Percentiles rank a stretch among this genome's conserved stretches.
These are phyloP conservation scores for Calocera viscosa DNA, from an alignment of 768 basidiomycete genomes.

Conservation along the genomic window DNA sequence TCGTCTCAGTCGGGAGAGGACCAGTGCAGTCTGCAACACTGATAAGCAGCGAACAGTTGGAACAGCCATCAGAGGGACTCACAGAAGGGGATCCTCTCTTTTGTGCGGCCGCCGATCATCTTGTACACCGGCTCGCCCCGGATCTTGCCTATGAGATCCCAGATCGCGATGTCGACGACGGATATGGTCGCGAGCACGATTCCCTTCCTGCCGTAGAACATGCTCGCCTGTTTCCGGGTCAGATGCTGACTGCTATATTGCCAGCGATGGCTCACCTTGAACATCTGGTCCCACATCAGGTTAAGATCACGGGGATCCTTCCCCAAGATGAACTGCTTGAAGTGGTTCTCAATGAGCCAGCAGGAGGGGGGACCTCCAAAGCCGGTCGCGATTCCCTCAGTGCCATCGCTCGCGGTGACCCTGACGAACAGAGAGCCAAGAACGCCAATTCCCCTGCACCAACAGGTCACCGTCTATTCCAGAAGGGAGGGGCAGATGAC, in stretches of 20 bases:
- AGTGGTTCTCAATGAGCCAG: constrained; percentile 32
- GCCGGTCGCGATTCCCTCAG: constrained; percentile 29
- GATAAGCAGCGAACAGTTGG: constrained; percentile 14
- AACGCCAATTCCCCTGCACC: constrained; percentile 28
- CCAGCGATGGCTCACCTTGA: constrained; percentile 9
- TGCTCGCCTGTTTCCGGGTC: constrained; percentile 24
- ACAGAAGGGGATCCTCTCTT: constrained; percentile 19
- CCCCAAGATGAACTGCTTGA: constrained; percentile 30
- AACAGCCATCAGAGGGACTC: constrained; percentile 17
- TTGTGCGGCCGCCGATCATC: constrained; percentile 31
- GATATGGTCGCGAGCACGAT: constrained; percentile 28
- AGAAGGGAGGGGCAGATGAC: background rate
- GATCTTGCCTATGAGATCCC: constrained; percentile 32
- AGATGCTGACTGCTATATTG: constrained; percentile 12
- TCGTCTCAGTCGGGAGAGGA: constrained; percentile 25
- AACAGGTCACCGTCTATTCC: constrained; percentile 14
- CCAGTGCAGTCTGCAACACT: constrained; percentile 27
- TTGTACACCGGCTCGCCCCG: constrained; percentile 31
- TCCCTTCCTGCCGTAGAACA: constrained; percentile 32
- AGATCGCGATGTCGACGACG: constrained; percentile 31
- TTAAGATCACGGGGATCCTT: constrained; percentile 31
- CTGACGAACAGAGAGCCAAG: constrained; percentile 31
- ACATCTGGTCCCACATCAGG: constrained; percentile 30
- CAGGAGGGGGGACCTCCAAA: constrained; percentile 29
- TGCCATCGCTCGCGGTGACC: constrained; percentile 30